A percentile compares a stretch with the other conserved stretches of the same genome.
Evolutionary conservation across 352 stramenopile species (phyloP).

Genomic region (Phytophthora sansomeana): DNA sequence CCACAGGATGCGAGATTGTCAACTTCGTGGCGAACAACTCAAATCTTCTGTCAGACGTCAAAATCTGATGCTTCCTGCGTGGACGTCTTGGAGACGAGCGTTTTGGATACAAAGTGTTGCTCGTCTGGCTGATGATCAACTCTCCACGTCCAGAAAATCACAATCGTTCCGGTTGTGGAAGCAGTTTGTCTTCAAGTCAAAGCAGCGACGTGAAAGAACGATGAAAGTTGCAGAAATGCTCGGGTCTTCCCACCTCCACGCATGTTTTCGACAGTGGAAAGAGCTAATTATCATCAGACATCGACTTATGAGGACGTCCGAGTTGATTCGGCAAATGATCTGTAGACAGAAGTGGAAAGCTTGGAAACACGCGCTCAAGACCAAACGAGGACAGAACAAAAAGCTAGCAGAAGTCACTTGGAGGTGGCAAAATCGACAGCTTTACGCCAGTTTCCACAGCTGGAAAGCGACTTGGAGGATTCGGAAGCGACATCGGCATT

Average conservation of each 20-base stretch:
- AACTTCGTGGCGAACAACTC: constrained; percentile 18
- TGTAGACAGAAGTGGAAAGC: constrained; percentile 14
- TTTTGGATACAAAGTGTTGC: constrained; percentile 15
- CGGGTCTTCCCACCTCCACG: constrained; percentile 6
- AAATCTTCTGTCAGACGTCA: constrained; percentile 1
- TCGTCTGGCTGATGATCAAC: constrained; percentile 25
- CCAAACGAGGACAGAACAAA: constrained; percentile 17
- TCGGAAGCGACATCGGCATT: constrained; percentile 33
- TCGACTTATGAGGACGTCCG: neutral
- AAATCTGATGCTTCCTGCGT: constrained; percentile 8
- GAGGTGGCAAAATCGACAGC: constrained; percentile 37
- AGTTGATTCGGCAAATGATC: neutral
- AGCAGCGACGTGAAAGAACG: constrained; percentile 3
- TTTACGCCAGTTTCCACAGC: constrained; percentile 34
- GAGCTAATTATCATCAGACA: constrained; percentile 3
- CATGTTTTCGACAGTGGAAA: constrained; percentile 37
- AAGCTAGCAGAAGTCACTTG: constrained; percentile 25
- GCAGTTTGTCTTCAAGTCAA: constrained; percentile 2
- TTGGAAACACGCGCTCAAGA: constrained; percentile 28
- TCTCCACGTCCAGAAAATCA: constrained; percentile 11
- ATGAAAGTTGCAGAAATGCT: constrained; percentile 18
- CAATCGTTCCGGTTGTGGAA: constrained; percentile 35
- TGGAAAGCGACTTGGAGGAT: constrained; percentile 49
- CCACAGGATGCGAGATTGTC: neutral
- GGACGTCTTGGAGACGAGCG: constrained; percentile 28